Conservation (phyloP, 345 rosid genomes). For the Hibiscus syriacus region DNA sequence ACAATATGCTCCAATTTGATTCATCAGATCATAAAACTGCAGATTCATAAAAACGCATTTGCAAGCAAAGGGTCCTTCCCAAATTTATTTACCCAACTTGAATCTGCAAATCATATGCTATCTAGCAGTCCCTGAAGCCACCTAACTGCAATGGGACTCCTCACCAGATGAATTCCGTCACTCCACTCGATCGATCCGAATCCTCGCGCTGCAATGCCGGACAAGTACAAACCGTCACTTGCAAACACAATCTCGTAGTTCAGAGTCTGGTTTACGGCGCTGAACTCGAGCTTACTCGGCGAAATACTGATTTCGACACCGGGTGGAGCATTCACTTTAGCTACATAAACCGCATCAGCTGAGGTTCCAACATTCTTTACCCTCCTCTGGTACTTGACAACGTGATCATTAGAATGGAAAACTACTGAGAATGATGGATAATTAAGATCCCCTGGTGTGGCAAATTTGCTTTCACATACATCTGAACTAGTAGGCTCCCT, state of each 20-base stretch:
- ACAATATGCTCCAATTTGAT: no score
- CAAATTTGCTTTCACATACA: constrained; percentile 26
- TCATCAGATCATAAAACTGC: no score
- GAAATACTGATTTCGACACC: constrained; percentile 48
- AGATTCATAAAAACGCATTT: no score
- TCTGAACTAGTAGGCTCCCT: constrained; percentile 33
- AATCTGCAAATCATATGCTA: no score
- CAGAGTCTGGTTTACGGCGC: constrained; percentile 30
- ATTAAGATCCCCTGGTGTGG: constrained; percentile 58
- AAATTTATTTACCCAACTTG: no score
- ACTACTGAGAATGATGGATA: constrained; percentile 67
- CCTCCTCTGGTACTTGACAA: constrained; percentile 43
- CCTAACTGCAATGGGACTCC: constrained; percentile 6
- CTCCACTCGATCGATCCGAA: constrained; percentile 82
- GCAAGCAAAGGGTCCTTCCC: no score
- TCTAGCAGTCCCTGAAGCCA: neutral
- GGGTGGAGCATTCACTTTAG: constrained; percentile 44
- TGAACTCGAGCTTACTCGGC: constrained; percentile 63
- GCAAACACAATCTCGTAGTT: constrained; percentile 56
- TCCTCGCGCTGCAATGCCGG: constrained; percentile 20
- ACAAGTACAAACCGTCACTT: constrained; percentile 30
- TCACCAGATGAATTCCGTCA: constrained; percentile 24
- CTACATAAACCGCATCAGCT: constrained; percentile 50
- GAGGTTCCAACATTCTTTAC: constrained; percentile 65
- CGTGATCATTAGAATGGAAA: constrained; percentile 26